A percentile compares a stretch with the other conserved stretches of the same genome.
Evolutionary conservation across 495 filamentous ascomycete genomes (phyloP).

Genomic region (Bombardia bombarda): DNA sequence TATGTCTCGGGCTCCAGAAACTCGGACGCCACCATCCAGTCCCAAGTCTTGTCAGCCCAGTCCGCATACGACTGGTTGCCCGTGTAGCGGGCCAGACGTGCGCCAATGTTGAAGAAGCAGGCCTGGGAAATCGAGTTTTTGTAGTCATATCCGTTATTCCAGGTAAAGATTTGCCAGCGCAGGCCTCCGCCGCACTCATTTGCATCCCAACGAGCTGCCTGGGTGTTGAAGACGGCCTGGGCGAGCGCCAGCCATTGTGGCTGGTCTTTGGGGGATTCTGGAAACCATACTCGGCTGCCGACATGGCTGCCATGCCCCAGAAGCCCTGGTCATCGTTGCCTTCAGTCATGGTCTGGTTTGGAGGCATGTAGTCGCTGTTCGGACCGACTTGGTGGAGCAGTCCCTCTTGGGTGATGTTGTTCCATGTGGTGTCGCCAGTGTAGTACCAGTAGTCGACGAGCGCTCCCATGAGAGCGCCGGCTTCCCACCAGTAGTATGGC

Average conservation of each 20-base stretch:
- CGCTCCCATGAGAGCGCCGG: slow-evolving; percentile 57
- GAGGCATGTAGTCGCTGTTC: slow-evolving; percentile 55
- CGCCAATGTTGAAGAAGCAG: slow-evolving; percentile 62
- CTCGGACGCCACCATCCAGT: slow-evolving; percentile 50
- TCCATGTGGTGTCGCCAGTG: slow-evolving; percentile 55
- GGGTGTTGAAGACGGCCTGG: slow-evolving; percentile 73
- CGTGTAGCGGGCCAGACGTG: slow-evolving; percentile 64
- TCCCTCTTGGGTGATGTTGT: slow-evolving; percentile 45
- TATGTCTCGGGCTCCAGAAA: slow-evolving; percentile 39
- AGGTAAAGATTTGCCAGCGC: slow-evolving; percentile 76
- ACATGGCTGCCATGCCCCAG: slow-evolving; percentile 62
- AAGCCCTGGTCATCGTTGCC: slow-evolving; percentile 64
- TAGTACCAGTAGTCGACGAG: slow-evolving; percentile 62
- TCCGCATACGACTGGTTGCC: slow-evolving; percentile 59
- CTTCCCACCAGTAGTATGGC: slow-evolving; percentile 62
- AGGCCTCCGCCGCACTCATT: slow-evolving; percentile 65
- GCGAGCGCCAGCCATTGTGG: slow-evolving; percentile 73
- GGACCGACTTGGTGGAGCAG: slow-evolving; percentile 53
- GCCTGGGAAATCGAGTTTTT: slow-evolving; percentile 69
- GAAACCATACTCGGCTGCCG: slow-evolving; percentile 55
- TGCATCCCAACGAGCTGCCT: slow-evolving; percentile 59
- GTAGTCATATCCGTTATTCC: slow-evolving; percentile 70
- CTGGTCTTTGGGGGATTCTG: slow-evolving; percentile 47
- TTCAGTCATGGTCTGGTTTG: slow-evolving; percentile 52
- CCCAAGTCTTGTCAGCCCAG: slow-evolving; percentile 64